A percentile compares a stretch with the other conserved stretches of the same genome.
These are phyloP conservation scores for Medicago arabica DNA, from an alignment of 306 rosid species.

Conservation along the genomic window DNA sequence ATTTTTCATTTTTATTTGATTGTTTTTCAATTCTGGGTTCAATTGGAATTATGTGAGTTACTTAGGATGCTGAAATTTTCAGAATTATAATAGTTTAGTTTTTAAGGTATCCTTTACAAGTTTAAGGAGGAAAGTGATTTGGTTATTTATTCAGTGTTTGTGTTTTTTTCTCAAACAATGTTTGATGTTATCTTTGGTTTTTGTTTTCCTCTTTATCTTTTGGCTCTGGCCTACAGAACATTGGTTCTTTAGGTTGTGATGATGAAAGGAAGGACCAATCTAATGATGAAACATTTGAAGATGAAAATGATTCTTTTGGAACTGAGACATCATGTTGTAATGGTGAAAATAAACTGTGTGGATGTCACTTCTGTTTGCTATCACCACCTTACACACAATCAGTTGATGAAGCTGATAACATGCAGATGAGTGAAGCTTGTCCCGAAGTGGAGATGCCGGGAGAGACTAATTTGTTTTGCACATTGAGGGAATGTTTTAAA, in stretches of 20 bases:
- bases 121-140: not conserved
- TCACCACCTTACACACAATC: slow-evolving; percentile 42
- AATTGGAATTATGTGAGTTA: not conserved
- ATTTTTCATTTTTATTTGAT: not conserved
- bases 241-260: slow-evolving; percentile 37
- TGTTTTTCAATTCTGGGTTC: not conserved
- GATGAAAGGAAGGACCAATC: slow-evolving; percentile 43
- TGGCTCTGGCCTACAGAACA: slow-evolving; percentile 22
- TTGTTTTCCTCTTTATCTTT: not conserved
- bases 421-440: slow-evolving; percentile 23
- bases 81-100: slow-evolving; percentile 19
- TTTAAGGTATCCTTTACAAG: not conserved
- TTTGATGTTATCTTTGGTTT: slow-evolving; percentile 10
- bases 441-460: slow-evolving; percentile 34
- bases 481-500: slow-evolving; percentile 45
- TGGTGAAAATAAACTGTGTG: slow-evolving; percentile 18
- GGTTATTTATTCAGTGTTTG: not conserved
- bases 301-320: slow-evolving; percentile 30
- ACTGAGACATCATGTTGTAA: slow-evolving; percentile 40
- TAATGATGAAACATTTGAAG: slow-evolving; percentile 29
- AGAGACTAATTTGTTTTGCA: slow-evolving; percentile 47
- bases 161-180: slow-evolving; percentile 5
- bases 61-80: slow-evolving; percentile 33
- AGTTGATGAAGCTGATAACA: slow-evolving; percentile 27
- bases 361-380: slow-evolving; percentile 23